phyloP scores from a whole-genome alignment of 2,329 filamentous ascomycete species.

The Venturiaceae sp. region DNA sequence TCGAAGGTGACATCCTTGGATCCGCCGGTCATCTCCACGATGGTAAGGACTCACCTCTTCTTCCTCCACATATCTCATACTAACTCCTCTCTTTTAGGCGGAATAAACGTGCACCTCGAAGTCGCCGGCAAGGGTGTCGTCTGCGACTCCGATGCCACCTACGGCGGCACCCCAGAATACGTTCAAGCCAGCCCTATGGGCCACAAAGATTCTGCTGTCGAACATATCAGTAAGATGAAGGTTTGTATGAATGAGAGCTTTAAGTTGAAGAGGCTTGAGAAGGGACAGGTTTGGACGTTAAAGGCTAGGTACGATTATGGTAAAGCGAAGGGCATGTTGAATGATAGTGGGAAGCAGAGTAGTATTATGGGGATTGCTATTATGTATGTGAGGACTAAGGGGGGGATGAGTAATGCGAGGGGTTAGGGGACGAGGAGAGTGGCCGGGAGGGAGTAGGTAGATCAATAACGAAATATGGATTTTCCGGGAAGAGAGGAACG shows the following conservation, averaged over 20 bases:
- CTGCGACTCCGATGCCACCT: constrained; percentile 1
- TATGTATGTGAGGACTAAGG: constrained; percentile 3
- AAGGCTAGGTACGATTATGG: constrained; percentile 4
- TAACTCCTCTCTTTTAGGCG: too few relatives aligned
- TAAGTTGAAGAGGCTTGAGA: background rate
- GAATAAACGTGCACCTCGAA: background rate
- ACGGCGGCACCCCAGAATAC: constrained; percentile 1
- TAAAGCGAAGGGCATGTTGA: background rate
- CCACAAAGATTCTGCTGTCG: background rate
- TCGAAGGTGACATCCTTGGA: constrained; percentile 6
- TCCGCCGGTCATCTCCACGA: constrained; percentile 6
- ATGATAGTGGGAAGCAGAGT: background rate
- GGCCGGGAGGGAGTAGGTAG: too few relatives aligned
- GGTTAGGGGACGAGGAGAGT: too few relatives aligned
- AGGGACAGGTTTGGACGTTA: constrained; percentile 5
- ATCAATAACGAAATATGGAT: too few relatives aligned
- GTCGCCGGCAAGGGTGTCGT: constrained; percentile 2
- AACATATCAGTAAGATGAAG: constrained; percentile 6
- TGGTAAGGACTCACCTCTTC: background rate
- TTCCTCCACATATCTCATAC: too few relatives aligned
- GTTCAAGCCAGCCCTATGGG: background rate
- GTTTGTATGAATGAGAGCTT: background rate
- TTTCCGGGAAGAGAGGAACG: too few relatives aligned
- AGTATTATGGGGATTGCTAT: constrained; percentile 8
- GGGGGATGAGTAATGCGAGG: too few relatives aligned